A percentile compares a stretch with the other conserved stretches of the same genome.
Conservation (phyloP, 768 basidiomycete species). For the Erythrobasidium yunnanense region DNA sequence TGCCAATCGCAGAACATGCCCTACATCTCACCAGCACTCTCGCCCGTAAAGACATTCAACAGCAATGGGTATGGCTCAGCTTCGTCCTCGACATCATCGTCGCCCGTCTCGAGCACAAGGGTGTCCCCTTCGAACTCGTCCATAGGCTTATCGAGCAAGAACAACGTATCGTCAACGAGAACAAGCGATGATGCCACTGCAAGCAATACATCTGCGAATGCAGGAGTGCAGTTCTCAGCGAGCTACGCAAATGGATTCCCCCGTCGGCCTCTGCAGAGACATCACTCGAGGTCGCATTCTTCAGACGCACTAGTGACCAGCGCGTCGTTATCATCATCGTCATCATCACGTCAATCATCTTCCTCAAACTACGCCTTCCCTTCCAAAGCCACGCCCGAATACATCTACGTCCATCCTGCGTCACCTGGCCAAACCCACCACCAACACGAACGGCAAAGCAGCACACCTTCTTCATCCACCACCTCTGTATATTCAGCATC, state of each 20-base stretch:
- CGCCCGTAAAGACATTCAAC: conserved; percentile 1
- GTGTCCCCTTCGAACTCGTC: background rate
- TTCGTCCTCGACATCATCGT: too few species aligned
- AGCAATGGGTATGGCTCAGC: background rate
- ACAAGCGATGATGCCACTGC: background rate
- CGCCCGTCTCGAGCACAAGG: too few species aligned
- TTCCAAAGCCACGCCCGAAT: conserved; percentile 13
- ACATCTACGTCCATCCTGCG: conserved; percentile 17
- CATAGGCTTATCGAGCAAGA: background rate
- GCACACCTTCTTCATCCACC: background rate
- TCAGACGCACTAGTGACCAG: conserved; percentile 8
- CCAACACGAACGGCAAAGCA: background rate
- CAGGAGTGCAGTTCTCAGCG: background rate
- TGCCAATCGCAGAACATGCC: background rate
- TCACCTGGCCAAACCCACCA: background rate
- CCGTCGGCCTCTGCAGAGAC: background rate
- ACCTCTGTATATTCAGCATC: background rate
- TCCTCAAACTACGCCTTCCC: background rate
- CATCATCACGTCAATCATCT: background rate
- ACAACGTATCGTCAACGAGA: too few species aligned
- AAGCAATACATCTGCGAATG: background rate
- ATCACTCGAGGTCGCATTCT: conserved; percentile 19
- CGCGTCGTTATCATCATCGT: background rate
- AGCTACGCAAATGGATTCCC: background rate
- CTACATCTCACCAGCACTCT: conserved; percentile 22